Evolutionary conservation across 768 basidiomycete species (phyloP).

Genomic region (Termitomyces sp.): DNA sequence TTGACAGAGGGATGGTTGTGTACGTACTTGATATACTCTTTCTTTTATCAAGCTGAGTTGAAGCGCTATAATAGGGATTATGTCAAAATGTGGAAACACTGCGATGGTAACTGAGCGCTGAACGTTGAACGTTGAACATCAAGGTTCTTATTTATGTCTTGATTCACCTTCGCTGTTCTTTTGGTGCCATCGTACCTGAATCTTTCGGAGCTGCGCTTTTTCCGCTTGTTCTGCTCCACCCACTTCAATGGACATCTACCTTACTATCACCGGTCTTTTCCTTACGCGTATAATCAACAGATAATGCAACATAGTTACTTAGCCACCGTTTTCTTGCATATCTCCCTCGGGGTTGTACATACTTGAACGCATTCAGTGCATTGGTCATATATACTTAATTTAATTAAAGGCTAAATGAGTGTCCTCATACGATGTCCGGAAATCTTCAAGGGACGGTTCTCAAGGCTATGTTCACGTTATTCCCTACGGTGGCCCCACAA

Average conservation of each 20-base stretch:
- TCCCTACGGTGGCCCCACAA: neutral
- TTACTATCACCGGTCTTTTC: neutral
- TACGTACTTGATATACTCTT: constrained; percentile 26
- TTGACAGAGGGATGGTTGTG: constrained; percentile 67
- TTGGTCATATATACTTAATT: neutral
- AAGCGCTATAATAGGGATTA: constrained; percentile 31
- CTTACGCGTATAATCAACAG: neutral
- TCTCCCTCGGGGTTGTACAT: neutral
- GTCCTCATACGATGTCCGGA: neutral
- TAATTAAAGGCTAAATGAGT: neutral
- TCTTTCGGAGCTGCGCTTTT: neutral
- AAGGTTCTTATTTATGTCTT: neutral
- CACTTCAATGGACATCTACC: neutral
- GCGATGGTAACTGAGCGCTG: constrained; percentile 17
- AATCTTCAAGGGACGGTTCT: neutral
- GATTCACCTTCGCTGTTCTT: neutral
- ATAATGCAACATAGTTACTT: neutral
- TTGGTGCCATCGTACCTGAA: neutral
- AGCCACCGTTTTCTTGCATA: neutral
- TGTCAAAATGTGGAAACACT: constrained; percentile 56
- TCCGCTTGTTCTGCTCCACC: neutral
- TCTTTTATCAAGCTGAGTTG: too few species aligned
- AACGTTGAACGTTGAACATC: neutral
- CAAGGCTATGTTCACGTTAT: neutral
- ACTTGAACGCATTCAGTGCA: neutral